Percentiles rank a stretch among this genome's conserved stretches.
phyloP scores from a whole-genome alignment of 345 rosid genomes.

The Eucalyptus pumila region DNA sequence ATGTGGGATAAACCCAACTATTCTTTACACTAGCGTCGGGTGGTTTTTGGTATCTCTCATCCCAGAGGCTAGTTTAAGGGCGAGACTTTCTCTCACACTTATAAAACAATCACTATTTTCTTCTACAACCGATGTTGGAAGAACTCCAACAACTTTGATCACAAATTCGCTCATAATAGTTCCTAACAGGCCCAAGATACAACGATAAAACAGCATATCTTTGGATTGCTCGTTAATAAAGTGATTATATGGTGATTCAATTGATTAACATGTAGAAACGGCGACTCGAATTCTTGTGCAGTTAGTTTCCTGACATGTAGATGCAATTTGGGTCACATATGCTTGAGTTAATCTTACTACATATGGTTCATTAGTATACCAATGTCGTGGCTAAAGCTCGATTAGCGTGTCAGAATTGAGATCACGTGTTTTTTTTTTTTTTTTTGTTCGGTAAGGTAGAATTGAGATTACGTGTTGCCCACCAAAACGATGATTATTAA shows the following conservation, averaged over 20 bases:
- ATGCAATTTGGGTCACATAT: not conserved
- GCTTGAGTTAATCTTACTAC: not conserved
- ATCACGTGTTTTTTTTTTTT: not conserved
- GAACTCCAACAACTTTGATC: not conserved
- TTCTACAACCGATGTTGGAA: not conserved
- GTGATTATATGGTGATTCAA: not conserved
- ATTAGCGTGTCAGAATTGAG: not conserved
- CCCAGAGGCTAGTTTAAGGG: not conserved
- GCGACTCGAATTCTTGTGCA: not conserved
- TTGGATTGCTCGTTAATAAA: not conserved
- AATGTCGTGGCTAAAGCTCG: not conserved
- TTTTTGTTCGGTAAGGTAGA: not conserved
- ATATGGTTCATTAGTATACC: not conserved
- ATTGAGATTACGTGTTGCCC: not conserved
- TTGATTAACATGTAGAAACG: not conserved
- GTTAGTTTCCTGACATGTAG: not conserved
- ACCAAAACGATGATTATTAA: not conserved
- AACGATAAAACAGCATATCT: not conserved
- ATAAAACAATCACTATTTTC: too few species aligned
- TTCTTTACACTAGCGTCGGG: accelerated
- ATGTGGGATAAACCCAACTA: too few species aligned
- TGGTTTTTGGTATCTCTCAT: not conserved
- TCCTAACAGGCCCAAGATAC: not conserved
- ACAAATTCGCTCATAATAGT: not conserved
- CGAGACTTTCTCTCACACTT: not conserved